Evolutionary conservation across 2,329 filamentous ascomycete species (phyloP).

Genomic region (Colletotrichum tamarilloi): DNA sequence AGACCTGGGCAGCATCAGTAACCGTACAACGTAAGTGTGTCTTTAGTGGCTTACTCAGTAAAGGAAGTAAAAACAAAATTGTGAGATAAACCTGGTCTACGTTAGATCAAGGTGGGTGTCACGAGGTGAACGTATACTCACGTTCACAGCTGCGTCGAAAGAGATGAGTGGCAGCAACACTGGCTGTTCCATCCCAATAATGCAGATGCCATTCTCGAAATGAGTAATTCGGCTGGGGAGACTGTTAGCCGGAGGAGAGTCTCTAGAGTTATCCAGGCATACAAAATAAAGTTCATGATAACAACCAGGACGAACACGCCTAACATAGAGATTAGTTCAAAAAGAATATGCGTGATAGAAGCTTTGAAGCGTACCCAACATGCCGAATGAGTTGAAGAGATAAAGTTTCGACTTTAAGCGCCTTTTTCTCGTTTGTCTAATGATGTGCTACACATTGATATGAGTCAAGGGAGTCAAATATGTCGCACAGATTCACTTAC

Average conservation of each 20-base stretch:
- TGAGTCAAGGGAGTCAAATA: background rate
- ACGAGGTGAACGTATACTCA: background rate
- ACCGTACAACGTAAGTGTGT: accelerated
- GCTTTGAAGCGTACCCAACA: constrained; percentile 6
- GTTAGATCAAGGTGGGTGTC: background rate
- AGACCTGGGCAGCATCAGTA: background rate
- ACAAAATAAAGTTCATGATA: constrained; percentile 30
- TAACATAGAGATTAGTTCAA: background rate
- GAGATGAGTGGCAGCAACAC: constrained; percentile 20
- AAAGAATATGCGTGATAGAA: accelerated
- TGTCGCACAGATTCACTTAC: background rate
- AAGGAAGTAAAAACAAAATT: constrained; percentile 20
- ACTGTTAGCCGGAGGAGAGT: background rate
- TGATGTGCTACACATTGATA: constrained; percentile 10
- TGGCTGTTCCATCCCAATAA: constrained; percentile 6
- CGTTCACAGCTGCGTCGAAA: constrained; percentile 28
- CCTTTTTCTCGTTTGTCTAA: constrained; percentile 21
- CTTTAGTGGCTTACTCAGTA: background rate
- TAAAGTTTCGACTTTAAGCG: constrained; percentile 26
- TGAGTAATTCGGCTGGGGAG: constrained; percentile 11
- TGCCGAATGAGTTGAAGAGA: constrained; percentile 20
- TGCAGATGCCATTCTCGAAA: constrained; percentile 12
- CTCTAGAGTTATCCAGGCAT: background rate
- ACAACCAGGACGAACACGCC: constrained; percentile 26
- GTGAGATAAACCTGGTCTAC: constrained; percentile 19